Percentiles rank a stretch among this genome's conserved stretches.
Conservation (phyloP, 441 rosid species). For the Oxalis stricta region DNA sequence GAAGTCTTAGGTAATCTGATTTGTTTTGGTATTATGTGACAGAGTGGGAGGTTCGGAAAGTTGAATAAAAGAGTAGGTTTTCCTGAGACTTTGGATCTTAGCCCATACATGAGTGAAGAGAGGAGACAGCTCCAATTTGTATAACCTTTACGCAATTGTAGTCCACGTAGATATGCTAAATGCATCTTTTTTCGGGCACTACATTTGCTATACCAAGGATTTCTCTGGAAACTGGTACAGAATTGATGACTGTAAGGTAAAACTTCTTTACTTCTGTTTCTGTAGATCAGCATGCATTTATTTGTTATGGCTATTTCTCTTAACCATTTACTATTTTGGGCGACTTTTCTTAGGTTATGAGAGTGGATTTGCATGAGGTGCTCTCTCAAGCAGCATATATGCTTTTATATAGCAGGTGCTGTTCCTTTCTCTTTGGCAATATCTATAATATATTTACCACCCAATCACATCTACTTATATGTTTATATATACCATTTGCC, state of each 20-base stretch:
- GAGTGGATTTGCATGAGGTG: constrained; percentile 69
- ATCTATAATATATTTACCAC: no score
- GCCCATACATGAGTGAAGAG: constrained; percentile 73
- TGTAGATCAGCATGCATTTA: not conserved
- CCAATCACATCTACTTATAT: no score
- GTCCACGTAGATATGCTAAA: constrained; percentile 95
- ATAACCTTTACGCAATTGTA: constrained; percentile 83
- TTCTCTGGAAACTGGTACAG: constrained; percentile 72
- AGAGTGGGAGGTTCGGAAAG: constrained; percentile 97
- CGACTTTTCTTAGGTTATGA: constrained; percentile 40
- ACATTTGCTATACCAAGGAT: constrained; percentile 83
- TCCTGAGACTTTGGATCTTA: constrained; percentile 73
- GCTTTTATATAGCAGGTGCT: constrained; percentile 88
- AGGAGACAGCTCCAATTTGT: constrained; percentile 57
- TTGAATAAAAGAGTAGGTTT: constrained; percentile 82
- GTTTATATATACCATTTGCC: no score
- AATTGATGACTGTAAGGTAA: constrained; percentile 89
- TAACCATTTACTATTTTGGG: constrained; percentile 3
- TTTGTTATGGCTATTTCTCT: not conserved
- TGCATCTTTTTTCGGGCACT: constrained; percentile 96
- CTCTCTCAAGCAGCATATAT: constrained; percentile 91
- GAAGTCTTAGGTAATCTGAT: no score
- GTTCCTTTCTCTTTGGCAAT: constrained; percentile 3
- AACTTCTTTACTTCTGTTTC: not conserved
- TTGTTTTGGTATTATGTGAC: constrained; percentile 23